Evolutionary conservation across 2,329 filamentous ascomycete species (phyloP).

Genomic region (Verticillium zaregamsianum): DNA sequence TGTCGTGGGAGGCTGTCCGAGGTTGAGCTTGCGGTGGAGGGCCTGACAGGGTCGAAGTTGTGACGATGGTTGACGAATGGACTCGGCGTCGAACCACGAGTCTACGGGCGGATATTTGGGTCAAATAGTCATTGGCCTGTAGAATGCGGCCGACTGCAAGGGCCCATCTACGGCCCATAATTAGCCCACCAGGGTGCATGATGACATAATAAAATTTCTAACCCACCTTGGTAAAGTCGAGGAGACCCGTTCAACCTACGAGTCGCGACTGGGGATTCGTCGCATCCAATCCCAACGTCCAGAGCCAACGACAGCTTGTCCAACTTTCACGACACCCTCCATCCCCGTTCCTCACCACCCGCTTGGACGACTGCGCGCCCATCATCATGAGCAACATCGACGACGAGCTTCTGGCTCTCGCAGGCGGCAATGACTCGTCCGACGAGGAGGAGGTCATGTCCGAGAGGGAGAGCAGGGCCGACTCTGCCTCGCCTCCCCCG

Average conservation of each 20-base stretch:
- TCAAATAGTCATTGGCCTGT: background rate
- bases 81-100: background rate
- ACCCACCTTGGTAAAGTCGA: no score
- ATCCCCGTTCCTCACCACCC: background rate
- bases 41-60: background rate
- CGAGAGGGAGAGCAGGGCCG: constrained; percentile 50
- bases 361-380: background rate
- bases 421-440: constrained; percentile 67
- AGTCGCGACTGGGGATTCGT: constrained; percentile 3
- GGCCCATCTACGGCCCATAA: background rate
- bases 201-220: constrained; percentile 10
- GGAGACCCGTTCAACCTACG: no score
- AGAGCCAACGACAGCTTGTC: background rate
- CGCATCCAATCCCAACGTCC: constrained; percentile 1
- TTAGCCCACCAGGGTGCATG: background rate
- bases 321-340: background rate
- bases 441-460: constrained; percentile 49
- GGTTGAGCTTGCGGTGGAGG: background rate
- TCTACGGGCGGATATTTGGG: no score
- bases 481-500: constrained; percentile 47
- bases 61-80: background rate
- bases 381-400: constrained; percentile 49
- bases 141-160: background rate
- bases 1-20: background rate
- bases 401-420: constrained; percentile 88